Conservation (phyloP, 257 asterid species). For the Thymus quinquecostatus region DNA sequence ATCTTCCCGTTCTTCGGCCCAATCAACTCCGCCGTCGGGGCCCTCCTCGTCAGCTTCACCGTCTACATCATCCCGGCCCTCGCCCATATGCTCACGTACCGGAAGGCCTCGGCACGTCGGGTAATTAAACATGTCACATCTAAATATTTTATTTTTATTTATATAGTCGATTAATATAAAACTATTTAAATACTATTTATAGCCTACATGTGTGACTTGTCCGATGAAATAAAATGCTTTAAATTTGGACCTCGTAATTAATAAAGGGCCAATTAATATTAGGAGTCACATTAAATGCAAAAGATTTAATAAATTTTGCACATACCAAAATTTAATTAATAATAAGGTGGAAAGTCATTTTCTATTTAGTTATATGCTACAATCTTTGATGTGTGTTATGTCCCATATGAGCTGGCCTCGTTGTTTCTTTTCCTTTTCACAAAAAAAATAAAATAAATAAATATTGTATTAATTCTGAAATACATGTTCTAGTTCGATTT, state of each 20-base stretch:
- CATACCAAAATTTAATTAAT: conserved; percentile 34
- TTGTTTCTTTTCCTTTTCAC: conserved; percentile 22
- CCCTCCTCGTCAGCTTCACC: conserved; percentile 91
- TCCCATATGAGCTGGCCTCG: conserved; percentile 58
- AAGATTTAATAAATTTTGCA: conserved; percentile 51
- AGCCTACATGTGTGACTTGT: too few species aligned
- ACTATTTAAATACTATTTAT: too few species aligned
- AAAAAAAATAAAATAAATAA: too few species aligned
- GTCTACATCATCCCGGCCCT: conserved; percentile 88
- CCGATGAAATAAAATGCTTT: too few species aligned
- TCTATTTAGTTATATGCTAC: conserved; percentile 68
- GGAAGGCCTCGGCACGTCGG: conserved; percentile 83
- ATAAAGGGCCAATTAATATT: neutral
- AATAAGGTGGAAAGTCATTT: conserved; percentile 63
- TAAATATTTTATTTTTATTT: neutral
- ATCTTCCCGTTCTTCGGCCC: conserved; percentile 96
- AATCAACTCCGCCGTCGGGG: conserved; percentile 91
- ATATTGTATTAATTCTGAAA: neutral
- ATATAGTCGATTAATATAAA: too few species aligned
- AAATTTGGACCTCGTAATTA: neutral
- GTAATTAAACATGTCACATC: conserved; percentile 32
- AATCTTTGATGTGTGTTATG: conserved; percentile 45
- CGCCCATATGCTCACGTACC: conserved; percentile 89
- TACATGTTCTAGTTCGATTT: neutral
- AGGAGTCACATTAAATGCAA: conserved; percentile 53